phyloP scores from a whole-genome alignment of 2,329 filamentous ascomycete species.

The Alternaria atra region DNA sequence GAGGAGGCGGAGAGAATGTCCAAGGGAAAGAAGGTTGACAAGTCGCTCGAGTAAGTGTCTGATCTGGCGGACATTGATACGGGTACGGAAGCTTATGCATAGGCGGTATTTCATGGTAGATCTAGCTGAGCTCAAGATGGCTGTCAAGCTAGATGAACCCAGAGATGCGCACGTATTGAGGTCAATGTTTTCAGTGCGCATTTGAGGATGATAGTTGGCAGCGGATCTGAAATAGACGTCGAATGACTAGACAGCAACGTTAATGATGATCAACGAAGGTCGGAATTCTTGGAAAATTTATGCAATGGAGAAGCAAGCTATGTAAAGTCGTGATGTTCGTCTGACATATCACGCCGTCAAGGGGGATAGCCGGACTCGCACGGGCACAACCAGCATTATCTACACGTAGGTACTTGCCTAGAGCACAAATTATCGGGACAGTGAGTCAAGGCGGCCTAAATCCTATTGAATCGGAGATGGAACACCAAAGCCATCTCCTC shows the following conservation, averaged over 20 bases:
- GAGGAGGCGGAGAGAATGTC: not conserved
- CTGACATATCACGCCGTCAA: not conserved
- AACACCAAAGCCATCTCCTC: not conserved
- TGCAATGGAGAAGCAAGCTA: too few species aligned
- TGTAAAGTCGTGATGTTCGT: not conserved
- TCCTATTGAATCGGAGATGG: not conserved
- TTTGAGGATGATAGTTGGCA: too few species aligned
- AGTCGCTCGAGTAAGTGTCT: not conserved
- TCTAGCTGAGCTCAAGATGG: not conserved
- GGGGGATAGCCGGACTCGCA: too few species aligned
- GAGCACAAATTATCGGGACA: too few species aligned
- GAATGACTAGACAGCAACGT: too few species aligned
- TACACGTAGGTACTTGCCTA: too few species aligned
- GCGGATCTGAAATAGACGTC: too few species aligned
- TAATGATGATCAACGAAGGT: not conserved
- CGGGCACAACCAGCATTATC: too few species aligned
- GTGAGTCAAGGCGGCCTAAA: too few species aligned
- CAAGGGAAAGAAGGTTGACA: not conserved
- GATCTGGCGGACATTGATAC: not conserved
- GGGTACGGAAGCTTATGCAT: not conserved
- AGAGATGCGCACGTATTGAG: too few species aligned
- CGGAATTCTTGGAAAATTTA: not conserved
- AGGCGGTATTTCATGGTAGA: not conserved
- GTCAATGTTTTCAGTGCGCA: too few species aligned
- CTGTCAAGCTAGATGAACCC: too few species aligned